Evolutionary conservation across 306 rosid species (phyloP).

Genomic region (Cucurbita pepo): DNA sequence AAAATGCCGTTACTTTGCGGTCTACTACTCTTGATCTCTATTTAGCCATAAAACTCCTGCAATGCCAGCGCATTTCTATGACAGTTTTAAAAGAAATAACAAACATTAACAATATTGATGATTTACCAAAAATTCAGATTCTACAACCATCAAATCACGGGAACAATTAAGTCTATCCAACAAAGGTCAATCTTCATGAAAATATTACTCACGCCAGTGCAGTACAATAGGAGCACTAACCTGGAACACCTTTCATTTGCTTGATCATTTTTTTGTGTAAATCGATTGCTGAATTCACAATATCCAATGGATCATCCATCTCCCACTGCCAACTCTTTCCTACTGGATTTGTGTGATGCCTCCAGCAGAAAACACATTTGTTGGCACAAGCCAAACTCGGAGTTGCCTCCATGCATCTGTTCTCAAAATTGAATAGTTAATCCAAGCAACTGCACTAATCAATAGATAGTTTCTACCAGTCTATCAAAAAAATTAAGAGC

Average conservation of each 20-base stretch:
- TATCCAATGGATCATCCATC: constrained; percentile 88
- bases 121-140: neutral
- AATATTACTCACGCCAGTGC: neutral
- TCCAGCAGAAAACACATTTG: constrained; percentile 99
- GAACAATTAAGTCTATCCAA: neutral
- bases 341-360: constrained; percentile 97
- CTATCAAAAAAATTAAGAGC: neutral
- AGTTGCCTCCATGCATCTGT: constrained; percentile 97
- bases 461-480: neutral
- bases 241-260: constrained; percentile 99
- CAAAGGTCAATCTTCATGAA: neutral
- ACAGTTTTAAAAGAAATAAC: neutral
- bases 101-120: neutral
- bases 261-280: constrained; percentile 82
- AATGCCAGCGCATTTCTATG: neutral
- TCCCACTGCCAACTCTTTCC: constrained; percentile 99
- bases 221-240: constrained; percentile 19
- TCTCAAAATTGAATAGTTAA: constrained; percentile 10
- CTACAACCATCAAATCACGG: neutral
- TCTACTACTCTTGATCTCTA: neutral
- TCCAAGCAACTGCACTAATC: neutral
- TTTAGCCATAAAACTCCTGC: neutral
- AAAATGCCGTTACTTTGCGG: neutral
- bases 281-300: constrained; percentile 72
- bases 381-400: constrained; percentile 99